Base-by-base conservation (phyloP, 257 asterid species). In the Sherardia arvensis region DNA sequence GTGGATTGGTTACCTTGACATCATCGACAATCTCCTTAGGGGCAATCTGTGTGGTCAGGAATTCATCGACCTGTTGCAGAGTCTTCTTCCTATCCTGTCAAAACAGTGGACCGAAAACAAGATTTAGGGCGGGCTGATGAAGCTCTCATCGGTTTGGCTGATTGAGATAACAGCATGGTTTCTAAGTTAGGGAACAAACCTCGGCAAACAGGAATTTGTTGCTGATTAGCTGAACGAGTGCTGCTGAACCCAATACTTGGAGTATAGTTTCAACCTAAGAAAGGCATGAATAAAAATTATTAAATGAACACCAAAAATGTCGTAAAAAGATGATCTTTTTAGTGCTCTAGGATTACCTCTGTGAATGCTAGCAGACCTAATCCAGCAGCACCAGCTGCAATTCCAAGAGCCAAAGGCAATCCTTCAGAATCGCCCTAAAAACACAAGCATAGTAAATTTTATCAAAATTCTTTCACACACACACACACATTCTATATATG, bases 71-170 rank as follows among this genome's bases (percentile, higher is more conserved):
- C 80, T 87, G 79, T 69, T 76, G 71, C 57, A 93, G 61, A 64
- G 97, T 90, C 85, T 76, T 80, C 76, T 93, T 84, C 73, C 99
- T 81, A 68, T 90, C 96, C 99, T 93, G 97, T 47, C 49, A 68
- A 67, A 57, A 63, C 38, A 68, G 76, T 53, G 30, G 69, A n/a
- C 51, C 51, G 66, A 67, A 71, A 40, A 33, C 56, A 66, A 8
- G 51, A 20, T 30, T 15, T 21, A 23, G 23, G 53, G 8, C 34
- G 30, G 29, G 18, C 33, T 12, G 55, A 66, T 12, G 59, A 29
- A 67, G 12, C 21, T 40, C n/a, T 30, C 25, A 49, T 36, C 7
- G 21, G 21, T 21, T 62, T 11, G 6, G 47, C 57, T 18, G 27
- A 8, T 23, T 9, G 59, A 10, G 18, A 47, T 21, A 25, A 38